Conservation (phyloP, 2,329 filamentous ascomycete genomes). For the Ophiosphaerella narmari region DNA sequence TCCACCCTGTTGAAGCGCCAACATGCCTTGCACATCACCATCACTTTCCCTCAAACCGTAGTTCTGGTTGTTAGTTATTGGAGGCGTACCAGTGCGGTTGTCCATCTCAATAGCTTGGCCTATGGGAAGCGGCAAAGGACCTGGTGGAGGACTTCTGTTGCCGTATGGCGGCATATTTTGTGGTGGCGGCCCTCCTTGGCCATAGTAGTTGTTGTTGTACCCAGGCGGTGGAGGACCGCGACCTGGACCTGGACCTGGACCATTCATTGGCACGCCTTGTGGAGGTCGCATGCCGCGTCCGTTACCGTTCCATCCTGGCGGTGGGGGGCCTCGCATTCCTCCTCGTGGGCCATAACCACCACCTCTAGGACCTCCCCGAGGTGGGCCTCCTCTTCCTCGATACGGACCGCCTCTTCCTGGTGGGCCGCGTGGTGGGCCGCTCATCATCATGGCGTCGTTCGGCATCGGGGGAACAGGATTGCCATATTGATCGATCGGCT, state of each 20-base stretch:
- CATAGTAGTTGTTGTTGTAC: conserved; percentile 46
- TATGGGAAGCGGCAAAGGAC: conserved; percentile 47
- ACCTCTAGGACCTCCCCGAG: conserved; percentile 37
- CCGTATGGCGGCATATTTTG: conserved; percentile 46
- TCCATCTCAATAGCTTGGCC: conserved; percentile 83
- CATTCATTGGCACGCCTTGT: conserved; percentile 40
- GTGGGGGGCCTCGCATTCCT: conserved; percentile 47
- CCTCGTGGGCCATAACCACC: conserved; percentile 45
- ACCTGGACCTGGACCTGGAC: conserved; percentile 41
- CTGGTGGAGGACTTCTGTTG: conserved; percentile 61
- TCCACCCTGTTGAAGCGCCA: conserved; percentile 66
- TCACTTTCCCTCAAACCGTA: conserved; percentile 65
- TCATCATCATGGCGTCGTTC: conserved; percentile 51
- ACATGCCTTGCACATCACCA: conserved; percentile 73
- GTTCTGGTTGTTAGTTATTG: conserved; percentile 22
- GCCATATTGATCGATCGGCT: conserved; percentile 66
- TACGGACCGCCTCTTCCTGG: conserved; percentile 49
- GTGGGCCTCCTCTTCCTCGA: conserved; percentile 47
- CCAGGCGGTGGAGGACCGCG: conserved; percentile 50
- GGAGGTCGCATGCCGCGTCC: conserved; percentile 41
- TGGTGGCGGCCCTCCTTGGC: conserved; percentile 48
- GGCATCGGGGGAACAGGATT: conserved; percentile 58
- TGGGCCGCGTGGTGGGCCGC: conserved; percentile 45
- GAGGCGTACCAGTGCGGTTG: conserved; percentile 52
- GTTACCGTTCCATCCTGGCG: conserved; percentile 47